These are phyloP conservation scores for Penicillium cinerascens DNA, from an alignment of 495 filamentous ascomycete genomes.

Conservation along the genomic window DNA sequence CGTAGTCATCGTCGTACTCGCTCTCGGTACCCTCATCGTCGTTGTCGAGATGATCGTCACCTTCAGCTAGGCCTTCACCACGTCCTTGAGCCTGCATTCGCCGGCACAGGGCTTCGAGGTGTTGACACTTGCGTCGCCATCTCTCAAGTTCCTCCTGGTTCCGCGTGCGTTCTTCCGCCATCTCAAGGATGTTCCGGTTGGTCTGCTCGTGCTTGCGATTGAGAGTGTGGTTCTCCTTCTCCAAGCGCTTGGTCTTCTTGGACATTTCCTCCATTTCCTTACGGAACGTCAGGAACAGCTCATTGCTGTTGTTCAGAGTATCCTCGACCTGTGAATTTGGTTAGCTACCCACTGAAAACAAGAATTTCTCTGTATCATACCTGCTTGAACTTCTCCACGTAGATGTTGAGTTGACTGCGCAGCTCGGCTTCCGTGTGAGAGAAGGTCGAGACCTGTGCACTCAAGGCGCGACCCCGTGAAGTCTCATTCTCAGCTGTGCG, in stretches of 20 bases:
- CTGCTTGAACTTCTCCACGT: conserved; percentile 99
- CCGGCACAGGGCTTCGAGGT: conserved; percentile 87
- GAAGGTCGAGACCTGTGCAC: conserved; percentile 89
- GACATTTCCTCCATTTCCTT: conserved; percentile 99
- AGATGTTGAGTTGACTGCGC: conserved; percentile 93
- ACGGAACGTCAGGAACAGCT: conserved; percentile 94
- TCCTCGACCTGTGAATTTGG: conserved; percentile 79
- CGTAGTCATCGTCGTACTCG: conserved; percentile 68
- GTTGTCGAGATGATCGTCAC: conserved; percentile 49
- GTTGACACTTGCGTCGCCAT: conserved; percentile 82
- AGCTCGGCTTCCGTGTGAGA: conserved; percentile 94
- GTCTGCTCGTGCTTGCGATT: conserved; percentile 92
- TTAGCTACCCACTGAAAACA: conserved; percentile 15
- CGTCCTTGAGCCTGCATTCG: conserved; percentile 92
- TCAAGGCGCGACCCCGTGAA: conserved; percentile 74
- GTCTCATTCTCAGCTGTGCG: conserved; percentile 80
- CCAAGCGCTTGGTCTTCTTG: conserved; percentile 95
- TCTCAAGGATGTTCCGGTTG: conserved; percentile 92
- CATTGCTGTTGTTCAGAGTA: conserved; percentile 97
- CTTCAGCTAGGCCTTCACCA: conserved; percentile 55
- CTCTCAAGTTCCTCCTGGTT: conserved; percentile 76
- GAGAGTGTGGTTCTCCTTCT: conserved; percentile 90
- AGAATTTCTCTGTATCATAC: conserved; percentile 48
- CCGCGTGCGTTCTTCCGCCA: conserved; percentile 92
- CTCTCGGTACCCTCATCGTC: conserved; percentile 71